phyloP scores from a whole-genome alignment of 495 filamentous ascomycete genomes.

The Filosporella fistucella region DNA sequence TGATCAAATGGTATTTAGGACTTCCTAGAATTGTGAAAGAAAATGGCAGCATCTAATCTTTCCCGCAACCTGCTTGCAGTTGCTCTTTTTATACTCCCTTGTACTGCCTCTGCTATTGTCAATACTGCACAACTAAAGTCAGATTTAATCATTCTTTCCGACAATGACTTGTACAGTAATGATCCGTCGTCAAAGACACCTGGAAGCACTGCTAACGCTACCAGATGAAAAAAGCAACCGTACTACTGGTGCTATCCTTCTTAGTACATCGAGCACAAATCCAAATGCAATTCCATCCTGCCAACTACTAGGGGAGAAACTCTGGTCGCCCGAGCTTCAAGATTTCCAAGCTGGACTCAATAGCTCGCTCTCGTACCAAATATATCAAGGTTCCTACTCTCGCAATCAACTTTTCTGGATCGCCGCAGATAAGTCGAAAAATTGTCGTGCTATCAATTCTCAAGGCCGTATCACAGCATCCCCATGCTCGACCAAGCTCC shows the following conservation, averaged over 20 bases:
- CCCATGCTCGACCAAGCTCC: not conserved
- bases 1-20: too few relatives aligned
- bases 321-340: slow-evolving; percentile 26
- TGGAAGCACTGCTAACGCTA: not conserved
- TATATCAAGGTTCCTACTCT: slow-evolving; percentile 16
- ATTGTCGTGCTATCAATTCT: not conserved
- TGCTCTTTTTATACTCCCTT: not conserved
- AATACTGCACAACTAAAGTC: not conserved
- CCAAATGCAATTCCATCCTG: slow-evolving; percentile 17
- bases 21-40: too few relatives aligned
- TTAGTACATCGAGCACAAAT: not conserved
- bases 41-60: too few relatives aligned
- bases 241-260: not conserved
- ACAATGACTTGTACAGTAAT: slow-evolving; percentile 6
- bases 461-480: not conserved
- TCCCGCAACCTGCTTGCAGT: too few relatives aligned
- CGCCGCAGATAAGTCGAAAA: not conserved
- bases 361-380: slow-evolving; percentile 28
- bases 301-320: slow-evolving; percentile 23
- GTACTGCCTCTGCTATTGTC: not conserved
- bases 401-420: slow-evolving; percentile 13
- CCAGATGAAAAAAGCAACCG: not conserved
- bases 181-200: not conserved
- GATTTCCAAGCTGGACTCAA: slow-evolving; percentile 28
- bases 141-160: slow-evolving; percentile 1